Evolutionary conservation across 805 yeast species (phyloP), one percentile per base, ranked within the genome.

Genomic region (Saccharomycopsis synnaedendra): DNA sequence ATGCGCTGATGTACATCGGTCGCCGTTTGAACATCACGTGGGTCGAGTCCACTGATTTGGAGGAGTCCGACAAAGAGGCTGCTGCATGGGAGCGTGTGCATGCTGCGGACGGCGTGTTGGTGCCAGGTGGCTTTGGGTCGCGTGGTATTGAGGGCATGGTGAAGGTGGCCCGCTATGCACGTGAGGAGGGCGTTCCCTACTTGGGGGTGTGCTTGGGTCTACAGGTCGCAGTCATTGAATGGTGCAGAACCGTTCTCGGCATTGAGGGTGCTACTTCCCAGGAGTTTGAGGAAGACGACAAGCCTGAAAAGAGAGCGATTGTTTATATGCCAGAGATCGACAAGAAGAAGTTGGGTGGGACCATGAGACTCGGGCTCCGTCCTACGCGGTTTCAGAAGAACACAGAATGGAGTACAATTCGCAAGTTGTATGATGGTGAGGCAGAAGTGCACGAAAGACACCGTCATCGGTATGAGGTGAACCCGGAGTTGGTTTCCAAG

Each of bases 61-160:
- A 90, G 68, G 82, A 76, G 54, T 69, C 80, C 41, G 58, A 69
- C 32, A 76, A 80, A 58, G 84, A 87, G 67, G 78, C 81, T 48
- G 76, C 78, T 58, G 96, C 97, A 46, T 93, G 98, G 99, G 90
- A 87, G 59, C 70, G 74, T 57, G 80, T 93, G 55, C 85, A 95
- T 64, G 79, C 83, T 59, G 96, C 97, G 30, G 96, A 93, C 65
- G 97, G 98, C 66, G 84, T 93, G 55, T 75, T 93, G 51, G 96
- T 93, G 49, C 98, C 99, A 38, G 99, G 99, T 62, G 99, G 99
- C 1, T 93, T 93, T 61, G 99, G 99, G 51, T 68, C 78, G 44
- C 82, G 99, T 66, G 99, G 99, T 68, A 86, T 87, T 51, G 97
- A 93, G 69, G 99, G 98, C 58, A 93, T 93, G 99, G 74, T 93